phyloP scores from a whole-genome alignment of 2,329 filamentous ascomycete species.

The Colletotrichum sp. region DNA sequence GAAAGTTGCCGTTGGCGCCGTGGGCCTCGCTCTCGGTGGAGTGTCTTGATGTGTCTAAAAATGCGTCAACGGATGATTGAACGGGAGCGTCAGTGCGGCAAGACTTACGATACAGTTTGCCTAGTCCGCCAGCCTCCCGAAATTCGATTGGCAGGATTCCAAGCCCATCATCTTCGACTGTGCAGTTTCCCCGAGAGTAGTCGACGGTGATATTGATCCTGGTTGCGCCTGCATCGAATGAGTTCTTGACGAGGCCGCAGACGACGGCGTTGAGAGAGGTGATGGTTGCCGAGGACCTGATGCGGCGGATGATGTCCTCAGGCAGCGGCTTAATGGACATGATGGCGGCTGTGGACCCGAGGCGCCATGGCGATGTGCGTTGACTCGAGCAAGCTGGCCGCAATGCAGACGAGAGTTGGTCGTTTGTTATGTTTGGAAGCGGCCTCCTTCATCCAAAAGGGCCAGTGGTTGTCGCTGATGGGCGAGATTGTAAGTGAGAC shows the following conservation, averaged over 20 bases:
- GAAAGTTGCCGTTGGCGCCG: conserved; percentile 75
- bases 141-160: conserved; percentile 83
- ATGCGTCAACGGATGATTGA: conserved; percentile 6
- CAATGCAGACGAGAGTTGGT: background rate
- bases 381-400: background rate
- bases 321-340: conserved; percentile 76
- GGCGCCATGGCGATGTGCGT: background rate
- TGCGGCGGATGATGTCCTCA: conserved; percentile 72
- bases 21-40: conserved; percentile 52
- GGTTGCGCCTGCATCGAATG: conserved; percentile 78
- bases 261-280: conserved; percentile 75
- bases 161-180: conserved; percentile 81
- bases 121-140: conserved; percentile 69
- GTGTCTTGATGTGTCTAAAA: conserved; percentile 79
- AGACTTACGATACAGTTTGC: conserved; percentile 73
- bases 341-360: conserved; percentile 20
- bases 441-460: background rate
- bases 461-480: background rate
- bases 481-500: background rate
- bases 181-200: conserved; percentile 76
- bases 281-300: conserved; percentile 85
- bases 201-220: conserved; percentile 76
- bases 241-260: conserved; percentile 78
- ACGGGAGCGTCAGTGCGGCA: background rate
- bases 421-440: background rate